phyloP scores from a whole-genome alignment of 805 yeast species.

The Saccharomycopsis selenospora region DNA sequence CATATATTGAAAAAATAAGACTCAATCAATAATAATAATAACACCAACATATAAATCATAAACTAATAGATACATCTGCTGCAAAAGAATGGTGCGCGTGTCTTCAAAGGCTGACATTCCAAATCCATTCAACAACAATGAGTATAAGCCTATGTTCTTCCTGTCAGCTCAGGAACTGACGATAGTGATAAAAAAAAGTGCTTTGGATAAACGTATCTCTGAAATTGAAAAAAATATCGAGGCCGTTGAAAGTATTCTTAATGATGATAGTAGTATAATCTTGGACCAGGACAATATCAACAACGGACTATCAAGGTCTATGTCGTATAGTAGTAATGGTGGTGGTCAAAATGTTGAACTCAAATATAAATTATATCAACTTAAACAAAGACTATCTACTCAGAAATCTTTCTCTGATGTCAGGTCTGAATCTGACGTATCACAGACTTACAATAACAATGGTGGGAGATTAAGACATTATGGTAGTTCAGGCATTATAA shows the following conservation, averaged over 20 bases:
- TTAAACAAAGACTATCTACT: conserved; percentile 13
- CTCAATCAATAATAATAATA: too few species aligned
- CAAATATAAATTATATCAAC: conserved; percentile 12
- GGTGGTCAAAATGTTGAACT: background rate
- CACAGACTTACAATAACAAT: background rate
- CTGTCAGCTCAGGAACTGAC: conserved; percentile 16
- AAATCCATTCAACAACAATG: conserved; percentile 21
- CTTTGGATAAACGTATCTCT: conserved; percentile 11
- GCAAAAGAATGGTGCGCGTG: conserved; percentile 5
- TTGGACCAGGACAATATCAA: conserved; percentile 5
- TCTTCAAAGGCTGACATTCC: conserved; percentile 15
- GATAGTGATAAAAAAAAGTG: conserved; percentile 11
- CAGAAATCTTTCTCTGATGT: conserved; percentile 17
- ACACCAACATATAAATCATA: too few species aligned
- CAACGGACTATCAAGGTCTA: background rate
- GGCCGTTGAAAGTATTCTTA: conserved; percentile 17
- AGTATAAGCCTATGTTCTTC: conserved; percentile 20
- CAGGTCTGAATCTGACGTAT: conserved; percentile 12
- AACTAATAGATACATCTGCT: too few species aligned
- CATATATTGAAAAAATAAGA: too few species aligned
- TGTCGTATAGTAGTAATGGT: background rate
- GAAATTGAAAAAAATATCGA: conserved; percentile 19
- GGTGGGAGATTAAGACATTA: conserved; percentile 13
- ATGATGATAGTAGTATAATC: conserved; percentile 15
- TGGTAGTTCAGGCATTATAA: conserved; percentile 14